Evolutionary conservation across 208 protist genomes (phyloP), one percentile per base, ranked within the genome.

Genomic region (Angomonas ambiguus): DNA sequence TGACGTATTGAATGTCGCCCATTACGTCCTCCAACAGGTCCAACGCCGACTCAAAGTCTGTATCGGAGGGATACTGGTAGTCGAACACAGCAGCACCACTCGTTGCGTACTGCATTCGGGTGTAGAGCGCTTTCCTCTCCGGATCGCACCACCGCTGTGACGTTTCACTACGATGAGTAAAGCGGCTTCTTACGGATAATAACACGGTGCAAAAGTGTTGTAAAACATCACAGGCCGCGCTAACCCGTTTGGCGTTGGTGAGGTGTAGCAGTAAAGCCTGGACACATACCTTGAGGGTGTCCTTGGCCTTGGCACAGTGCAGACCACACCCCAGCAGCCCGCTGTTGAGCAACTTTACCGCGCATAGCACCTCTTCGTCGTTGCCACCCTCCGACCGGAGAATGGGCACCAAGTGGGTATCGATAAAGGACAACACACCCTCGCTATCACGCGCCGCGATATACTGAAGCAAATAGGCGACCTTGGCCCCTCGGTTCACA

Each of bases 361-460:
- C 80, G 78, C 79, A 80, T 48, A 65, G n/a, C 25, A 82, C 53
- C 8, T 77, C 80, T 10, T 11, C 65, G 16, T 79, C 74, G 24
- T 60, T 38, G 2, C 64, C 65, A 10, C 48, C 28, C 30, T 35
- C 30, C 22, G 74, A 53, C 34, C 30, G 62, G 41, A 91, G 38
- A 48, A 76, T 69, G 22, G 76, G 79, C 27, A 84, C 58, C 57
- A 80, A 66, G 51, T 42, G 28, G n/a, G 28, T 49, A 20, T 76
- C 31, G 13, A 79, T 79, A 48, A 68, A 82, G 22, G 10, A 25
- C 69, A 84, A 74, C 48, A 81, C 69, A 22, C 66, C 67, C 2
- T 71, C 76, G 22, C 76, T 74, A 1, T 74, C 64, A 34, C 60
- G 62, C 3, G 64, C 62, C 8, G 81, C 77, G 18, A 79, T 59